Conservation (phyloP, 116 monocot species). For the Trichopus zeylanicus region DNA sequence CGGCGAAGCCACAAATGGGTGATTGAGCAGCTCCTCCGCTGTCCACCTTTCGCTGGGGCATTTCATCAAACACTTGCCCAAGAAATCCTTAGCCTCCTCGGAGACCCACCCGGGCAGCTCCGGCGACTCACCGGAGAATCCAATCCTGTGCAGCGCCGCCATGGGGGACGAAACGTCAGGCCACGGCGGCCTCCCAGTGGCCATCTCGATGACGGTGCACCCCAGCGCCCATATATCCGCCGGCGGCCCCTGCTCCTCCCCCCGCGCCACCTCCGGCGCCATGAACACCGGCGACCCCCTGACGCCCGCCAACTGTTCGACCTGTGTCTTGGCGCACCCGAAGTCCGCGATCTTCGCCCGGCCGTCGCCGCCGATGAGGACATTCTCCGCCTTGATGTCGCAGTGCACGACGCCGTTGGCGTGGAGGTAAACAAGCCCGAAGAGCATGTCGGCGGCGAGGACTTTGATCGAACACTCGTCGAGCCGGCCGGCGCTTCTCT, state of each 20-base stretch:
- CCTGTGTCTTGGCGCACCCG: slow-evolving; percentile 36
- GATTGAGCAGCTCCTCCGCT: slow-evolving; percentile 50
- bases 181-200: slow-evolving; percentile 58
- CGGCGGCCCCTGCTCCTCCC: slow-evolving; percentile 38
- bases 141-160: slow-evolving; percentile 34
- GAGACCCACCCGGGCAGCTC: slow-evolving; percentile 31
- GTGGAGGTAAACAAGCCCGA: slow-evolving; percentile 51
- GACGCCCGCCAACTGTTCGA: neutral
- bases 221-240: slow-evolving; percentile 72
- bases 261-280: slow-evolving; percentile 44
- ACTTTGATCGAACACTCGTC: slow-evolving; percentile 22
- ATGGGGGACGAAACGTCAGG: slow-evolving; percentile 18
- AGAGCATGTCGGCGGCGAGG: slow-evolving; percentile 22
- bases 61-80: slow-evolving; percentile 41
- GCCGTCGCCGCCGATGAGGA: slow-evolving; percentile 46
- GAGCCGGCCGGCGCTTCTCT: slow-evolving; percentile 9
- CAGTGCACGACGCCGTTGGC: slow-evolving; percentile 44
- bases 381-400: slow-evolving; percentile 71
- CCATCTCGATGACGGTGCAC: slow-evolving; percentile 80
- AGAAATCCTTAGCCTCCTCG: slow-evolving; percentile 40
- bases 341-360: slow-evolving; percentile 56
- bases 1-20: slow-evolving; percentile 34
- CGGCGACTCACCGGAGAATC: slow-evolving; percentile 28
- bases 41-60: slow-evolving; percentile 42
- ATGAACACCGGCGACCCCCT: slow-evolving; percentile 52